Percentiles rank a stretch among this genome's conserved stretches.
Conservation (phyloP, 768 basidiomycete species). For the Daedalea quercina region DNA sequence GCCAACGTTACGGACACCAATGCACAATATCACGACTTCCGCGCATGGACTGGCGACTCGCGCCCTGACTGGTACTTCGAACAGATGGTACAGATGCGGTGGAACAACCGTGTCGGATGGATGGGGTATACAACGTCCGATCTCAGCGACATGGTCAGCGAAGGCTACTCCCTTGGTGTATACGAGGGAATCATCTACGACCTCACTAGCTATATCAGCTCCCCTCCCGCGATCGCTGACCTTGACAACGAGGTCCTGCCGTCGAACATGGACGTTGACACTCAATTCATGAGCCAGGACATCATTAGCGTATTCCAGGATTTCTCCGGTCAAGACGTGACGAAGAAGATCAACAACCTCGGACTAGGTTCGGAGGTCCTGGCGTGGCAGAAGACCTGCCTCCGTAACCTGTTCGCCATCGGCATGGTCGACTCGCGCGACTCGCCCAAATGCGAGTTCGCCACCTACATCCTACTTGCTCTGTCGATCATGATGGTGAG, state of each 20-base stretch:
- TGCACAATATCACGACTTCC: slow-evolving; percentile 92
- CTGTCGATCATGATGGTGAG: slow-evolving; percentile 89
- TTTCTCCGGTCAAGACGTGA: slow-evolving; percentile 73
- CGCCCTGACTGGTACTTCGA: slow-evolving; percentile 99
- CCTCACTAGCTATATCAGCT: slow-evolving; percentile 70
- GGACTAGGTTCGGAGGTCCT: slow-evolving; percentile 50
- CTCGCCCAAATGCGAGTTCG: slow-evolving; percentile 87
- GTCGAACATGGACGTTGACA: slow-evolving; percentile 26
- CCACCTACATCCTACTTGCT: slow-evolving; percentile 84
- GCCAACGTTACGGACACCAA: slow-evolving; percentile 73
- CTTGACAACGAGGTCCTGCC: slow-evolving; percentile 39
- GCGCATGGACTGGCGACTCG: slow-evolving; percentile 78
- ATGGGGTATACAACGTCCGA: slow-evolving; percentile 76
- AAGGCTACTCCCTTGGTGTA: slow-evolving; percentile 68
- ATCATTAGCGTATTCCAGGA: slow-evolving; percentile 74
- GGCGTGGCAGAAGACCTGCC: slow-evolving; percentile 72
- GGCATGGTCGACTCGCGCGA: slow-evolving; percentile 91
- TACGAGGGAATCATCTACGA: slow-evolving; percentile 87
- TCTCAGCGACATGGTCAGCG: slow-evolving; percentile 61
- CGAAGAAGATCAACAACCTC: slow-evolving; percentile 61
- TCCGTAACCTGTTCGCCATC: slow-evolving; percentile 89
- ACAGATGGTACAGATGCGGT: slow-evolving; percentile 89
- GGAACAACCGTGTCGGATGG: slow-evolving; percentile 82
- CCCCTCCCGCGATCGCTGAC: slow-evolving; percentile 46
- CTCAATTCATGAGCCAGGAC: slow-evolving; percentile 63